Evolutionary conservation across 2,329 filamentous ascomycete species (phyloP).

Genomic region (Cladophialophora exuberans): DNA sequence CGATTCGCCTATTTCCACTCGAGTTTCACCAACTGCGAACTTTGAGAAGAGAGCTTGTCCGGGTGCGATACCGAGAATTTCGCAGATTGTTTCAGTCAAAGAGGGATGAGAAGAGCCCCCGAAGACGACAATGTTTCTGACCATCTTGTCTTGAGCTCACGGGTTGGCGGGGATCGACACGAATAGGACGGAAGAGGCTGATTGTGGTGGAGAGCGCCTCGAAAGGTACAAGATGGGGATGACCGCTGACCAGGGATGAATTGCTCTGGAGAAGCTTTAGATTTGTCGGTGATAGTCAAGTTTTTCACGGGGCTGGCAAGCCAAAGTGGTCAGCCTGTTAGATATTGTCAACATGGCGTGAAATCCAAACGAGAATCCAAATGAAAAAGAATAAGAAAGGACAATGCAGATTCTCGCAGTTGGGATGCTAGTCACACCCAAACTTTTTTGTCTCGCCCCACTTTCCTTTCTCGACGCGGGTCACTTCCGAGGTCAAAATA

Average conservation of each 20-base stretch:
- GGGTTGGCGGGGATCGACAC: not conserved
- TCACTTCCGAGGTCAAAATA: conserved; percentile 14
- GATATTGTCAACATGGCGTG: conserved; percentile 22
- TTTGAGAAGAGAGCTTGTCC: conserved; percentile 84
- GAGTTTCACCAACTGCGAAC: conserved; percentile 93
- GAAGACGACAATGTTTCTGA: conserved; percentile 91
- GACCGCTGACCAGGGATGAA: not conserved
- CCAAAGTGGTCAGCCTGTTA: not conserved
- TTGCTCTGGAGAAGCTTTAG: not conserved
- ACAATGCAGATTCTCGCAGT: not conserved
- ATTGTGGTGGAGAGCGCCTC: not conserved
- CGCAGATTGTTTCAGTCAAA: conserved; percentile 84
- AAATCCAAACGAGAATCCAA: conserved; percentile 8
- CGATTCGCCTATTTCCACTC: conserved; percentile 94
- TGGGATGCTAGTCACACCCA: not conserved
- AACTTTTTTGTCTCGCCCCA: conserved; percentile 29
- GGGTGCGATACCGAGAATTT: conserved; percentile 81
- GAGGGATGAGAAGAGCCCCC: conserved; percentile 91
- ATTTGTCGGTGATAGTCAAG: not conserved
- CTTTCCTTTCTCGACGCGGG: conserved; percentile 16
- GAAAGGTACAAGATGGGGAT: not conserved
- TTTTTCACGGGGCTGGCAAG: conserved; percentile 12
- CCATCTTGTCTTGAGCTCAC: conserved; percentile 59
- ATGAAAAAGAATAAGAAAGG: not conserved
- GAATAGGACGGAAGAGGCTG: not conserved